These are phyloP conservation scores for Fusarium nanum DNA, from an alignment of 2,329 filamentous ascomycete genomes.

Conservation along the genomic window DNA sequence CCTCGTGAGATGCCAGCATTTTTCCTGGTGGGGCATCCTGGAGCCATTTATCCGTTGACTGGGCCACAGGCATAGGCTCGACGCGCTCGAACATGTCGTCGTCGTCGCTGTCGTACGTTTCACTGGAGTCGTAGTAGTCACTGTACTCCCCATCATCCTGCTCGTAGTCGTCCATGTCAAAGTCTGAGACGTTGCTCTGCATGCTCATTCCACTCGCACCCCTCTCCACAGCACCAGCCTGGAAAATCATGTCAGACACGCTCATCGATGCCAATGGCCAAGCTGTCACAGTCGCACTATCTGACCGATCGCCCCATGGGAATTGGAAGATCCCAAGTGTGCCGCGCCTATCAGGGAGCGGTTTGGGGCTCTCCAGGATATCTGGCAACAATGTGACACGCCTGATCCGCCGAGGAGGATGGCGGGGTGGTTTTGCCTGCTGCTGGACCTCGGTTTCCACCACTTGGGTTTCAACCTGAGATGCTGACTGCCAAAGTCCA, in stretches of 20 bases:
- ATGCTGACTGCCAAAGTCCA: slow-evolving; percentile 39
- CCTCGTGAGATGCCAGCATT: slow-evolving; percentile 36
- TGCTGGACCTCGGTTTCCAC: slow-evolving; percentile 42
- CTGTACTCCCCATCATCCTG: slow-evolving; percentile 58
- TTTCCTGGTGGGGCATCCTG: slow-evolving; percentile 32
- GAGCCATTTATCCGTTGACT: slow-evolving; percentile 60
- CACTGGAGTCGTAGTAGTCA: slow-evolving; percentile 44
- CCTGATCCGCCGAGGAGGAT: slow-evolving; percentile 66
- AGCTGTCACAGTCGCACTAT: slow-evolving; percentile 61
- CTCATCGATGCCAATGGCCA: slow-evolving; percentile 56
- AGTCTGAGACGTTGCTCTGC: slow-evolving; percentile 55
- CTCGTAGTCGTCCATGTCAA: slow-evolving; percentile 71
- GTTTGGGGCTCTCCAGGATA: slow-evolving; percentile 71
- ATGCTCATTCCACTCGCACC: slow-evolving; percentile 45
- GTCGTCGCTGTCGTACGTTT: slow-evolving; percentile 50
- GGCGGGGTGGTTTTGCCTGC: slow-evolving; percentile 61
- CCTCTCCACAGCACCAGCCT: slow-evolving; percentile 20
- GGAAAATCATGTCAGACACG: slow-evolving; percentile 64
- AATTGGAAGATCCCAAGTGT: slow-evolving; percentile 75
- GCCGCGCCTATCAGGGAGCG: slow-evolving; percentile 66
- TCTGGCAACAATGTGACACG: slow-evolving; percentile 71
- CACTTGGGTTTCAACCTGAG: slow-evolving; percentile 23
- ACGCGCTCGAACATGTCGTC: slow-evolving; percentile 65
- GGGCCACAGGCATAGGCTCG: slow-evolving; percentile 69
- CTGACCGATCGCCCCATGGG: slow-evolving; percentile 73